Evolutionary conservation across 768 basidiomycete genomes (phyloP).

Genomic region (Cyclocybe aegerita): DNA sequence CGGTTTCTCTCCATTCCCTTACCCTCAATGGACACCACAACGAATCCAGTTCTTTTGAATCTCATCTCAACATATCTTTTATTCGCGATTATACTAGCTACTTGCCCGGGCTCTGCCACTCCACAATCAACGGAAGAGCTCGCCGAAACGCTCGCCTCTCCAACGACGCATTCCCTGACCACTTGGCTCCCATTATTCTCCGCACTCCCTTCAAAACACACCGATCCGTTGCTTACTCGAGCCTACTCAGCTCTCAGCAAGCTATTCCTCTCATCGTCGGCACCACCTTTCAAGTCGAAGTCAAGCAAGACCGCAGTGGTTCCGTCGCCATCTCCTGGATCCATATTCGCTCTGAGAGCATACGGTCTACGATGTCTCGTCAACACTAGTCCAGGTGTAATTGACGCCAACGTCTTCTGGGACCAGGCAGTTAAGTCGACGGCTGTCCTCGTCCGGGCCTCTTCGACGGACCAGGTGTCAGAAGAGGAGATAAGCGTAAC

Average conservation of each 20-base stretch:
- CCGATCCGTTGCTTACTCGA: conserved; percentile 58
- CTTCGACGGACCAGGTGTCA: conserved; percentile 11
- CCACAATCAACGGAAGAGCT: conserved; percentile 16
- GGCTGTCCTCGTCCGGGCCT: conserved; percentile 40
- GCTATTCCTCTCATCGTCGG: conserved; percentile 22
- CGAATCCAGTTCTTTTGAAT: conserved; percentile 39
- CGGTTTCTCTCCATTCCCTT: conserved; percentile 47
- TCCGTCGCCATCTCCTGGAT: conserved; percentile 19
- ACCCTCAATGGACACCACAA: conserved; percentile 16
- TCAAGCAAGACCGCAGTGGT: conserved; percentile 2
- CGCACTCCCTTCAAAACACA: conserved; percentile 48
- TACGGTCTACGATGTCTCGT: conserved; percentile 48
- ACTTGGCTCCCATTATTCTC: conserved; percentile 51
- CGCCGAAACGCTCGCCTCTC: conserved; percentile 14
- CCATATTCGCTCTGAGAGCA: conserved; percentile 34
- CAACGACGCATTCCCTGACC: conserved; percentile 3
- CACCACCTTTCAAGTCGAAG: conserved; percentile 9
- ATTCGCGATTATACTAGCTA: conserved; percentile 42
- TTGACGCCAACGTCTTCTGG: conserved; percentile 64
- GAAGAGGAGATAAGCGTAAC: conserved; percentile 32
- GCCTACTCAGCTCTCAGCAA: conserved; percentile 56
- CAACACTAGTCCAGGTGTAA: conserved; percentile 44
- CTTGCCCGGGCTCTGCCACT: conserved; percentile 7
- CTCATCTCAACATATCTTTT: conserved; percentile 62
- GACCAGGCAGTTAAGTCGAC: conserved; percentile 60